Base-by-base conservation (phyloP, 768 basidiomycete genomes). In the Agrocybe pediades region DNA sequence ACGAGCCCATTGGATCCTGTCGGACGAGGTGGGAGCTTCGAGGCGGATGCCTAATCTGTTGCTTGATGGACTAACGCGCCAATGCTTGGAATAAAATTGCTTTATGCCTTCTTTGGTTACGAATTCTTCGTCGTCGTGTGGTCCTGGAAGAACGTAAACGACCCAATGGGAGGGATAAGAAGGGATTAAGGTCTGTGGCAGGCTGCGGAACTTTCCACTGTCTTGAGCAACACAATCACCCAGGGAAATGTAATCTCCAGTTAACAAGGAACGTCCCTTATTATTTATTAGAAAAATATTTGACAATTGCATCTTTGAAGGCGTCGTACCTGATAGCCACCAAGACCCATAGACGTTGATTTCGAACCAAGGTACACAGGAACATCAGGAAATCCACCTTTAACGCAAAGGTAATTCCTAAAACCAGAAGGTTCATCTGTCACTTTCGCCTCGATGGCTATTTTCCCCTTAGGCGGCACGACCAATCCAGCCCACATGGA, bases 21-120 rank as follows among this genome's bases (percentile, higher is more conserved):
- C 62, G 2, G 60, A 21, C 3, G 65, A 63, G 1, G 46, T 50
- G 6, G 59, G 55, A 1, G 51, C 44, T 40, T 85, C 76, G 1
- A 90, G 71, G 4, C 87, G 78, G 42, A 87, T 80, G 2, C 87
- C 87, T 62, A 84, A 79, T 19, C 86, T 74, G 57, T 86, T 87
- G 58, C 82, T 83, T 1, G 83, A 78, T 1, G 78, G 63, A 53
- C 81, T 82, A 30, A 87, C 72, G 0, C 64, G 70, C 83, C 82
- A 87, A 1, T 57, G 59, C 0, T 82, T 79, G 0, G 65, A 65
- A 59, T 87, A 87, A 56, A 88, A 85, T 6, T 61, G 57, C 1
- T 64, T 47, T 24, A 79, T 75, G 16, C 85, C 86, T 7, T 74
- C 68, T 0, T 66, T 23, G 0, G 79, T 80, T 15, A 87, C 57